A percentile compares a stretch with the other conserved stretches of the same genome.
Evolutionary conservation across 73 alveolate genomes (phyloP).

Genomic region (Tetrahymena malaccensis): DNA sequence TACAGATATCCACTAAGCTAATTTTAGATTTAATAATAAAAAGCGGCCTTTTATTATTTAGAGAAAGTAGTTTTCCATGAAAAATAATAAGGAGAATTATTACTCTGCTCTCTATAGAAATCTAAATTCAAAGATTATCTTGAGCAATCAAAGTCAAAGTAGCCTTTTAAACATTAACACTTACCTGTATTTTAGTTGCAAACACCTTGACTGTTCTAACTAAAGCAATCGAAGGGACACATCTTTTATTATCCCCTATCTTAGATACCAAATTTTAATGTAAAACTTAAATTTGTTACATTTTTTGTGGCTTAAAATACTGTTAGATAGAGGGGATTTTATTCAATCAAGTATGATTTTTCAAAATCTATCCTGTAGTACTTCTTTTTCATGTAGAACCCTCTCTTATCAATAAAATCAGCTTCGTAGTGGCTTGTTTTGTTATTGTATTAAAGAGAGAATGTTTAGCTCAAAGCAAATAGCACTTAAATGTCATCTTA

Average conservation of each 20-base stretch:
- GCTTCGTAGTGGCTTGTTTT: not conserved
- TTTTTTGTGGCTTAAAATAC: not conserved
- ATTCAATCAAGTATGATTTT: not conserved
- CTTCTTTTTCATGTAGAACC: not conserved
- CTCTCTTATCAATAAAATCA: not conserved
- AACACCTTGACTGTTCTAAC: not conserved
- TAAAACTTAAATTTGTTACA: not conserved
- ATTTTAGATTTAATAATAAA: not conserved
- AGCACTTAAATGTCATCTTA: not conserved
- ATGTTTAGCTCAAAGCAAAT: not conserved
- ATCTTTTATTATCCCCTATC: not conserved
- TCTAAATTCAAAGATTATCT: not conserved
- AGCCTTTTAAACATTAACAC: not conserved
- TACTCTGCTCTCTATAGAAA: not conserved
- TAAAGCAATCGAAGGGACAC: not conserved
- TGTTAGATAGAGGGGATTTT: not conserved
- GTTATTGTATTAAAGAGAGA: not conserved
- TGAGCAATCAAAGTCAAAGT: not conserved
- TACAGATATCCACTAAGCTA: not conserved
- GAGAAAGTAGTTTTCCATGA: not conserved
- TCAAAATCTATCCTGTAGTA: not conserved
- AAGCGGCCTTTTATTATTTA: not conserved
- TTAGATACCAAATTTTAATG: not conserved
- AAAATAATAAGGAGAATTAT: not conserved
- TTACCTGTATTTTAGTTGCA: not conserved